These are phyloP conservation scores for Quercus wislizeni DNA, from an alignment of 306 rosid genomes.

Conservation along the genomic window DNA sequence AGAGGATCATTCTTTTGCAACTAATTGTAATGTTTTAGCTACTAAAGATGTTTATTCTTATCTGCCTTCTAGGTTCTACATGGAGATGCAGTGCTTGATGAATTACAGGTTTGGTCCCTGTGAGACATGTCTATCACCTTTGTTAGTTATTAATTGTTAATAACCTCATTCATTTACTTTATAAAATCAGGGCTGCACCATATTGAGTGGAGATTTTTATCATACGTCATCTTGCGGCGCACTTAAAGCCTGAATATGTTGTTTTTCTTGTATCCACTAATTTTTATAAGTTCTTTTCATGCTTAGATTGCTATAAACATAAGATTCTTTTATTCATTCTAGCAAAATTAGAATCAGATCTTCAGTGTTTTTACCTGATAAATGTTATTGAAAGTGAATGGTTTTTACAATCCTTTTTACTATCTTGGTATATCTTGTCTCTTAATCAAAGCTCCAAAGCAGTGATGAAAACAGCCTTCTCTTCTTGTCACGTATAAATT, in stretches of 20 bases:
- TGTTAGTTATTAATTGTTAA: neutral
- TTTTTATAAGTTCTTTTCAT: conserved; percentile 26
- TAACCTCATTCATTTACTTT: neutral
- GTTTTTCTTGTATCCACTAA: conserved; percentile 53
- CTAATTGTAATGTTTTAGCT: neutral
- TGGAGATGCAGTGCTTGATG: conserved; percentile 93
- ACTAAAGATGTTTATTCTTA: neutral
- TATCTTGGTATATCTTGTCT: no score
- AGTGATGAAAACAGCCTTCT: no score
- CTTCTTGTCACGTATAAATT: no score
- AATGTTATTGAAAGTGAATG: no score
- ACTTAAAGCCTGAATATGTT: conserved; percentile 69
- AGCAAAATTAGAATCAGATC: no score
- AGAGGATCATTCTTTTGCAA: neutral
- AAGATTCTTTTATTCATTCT: no score
- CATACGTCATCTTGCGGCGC: conserved; percentile 79
- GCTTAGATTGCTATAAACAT: neutral
- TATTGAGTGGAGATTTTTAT: conserved; percentile 93
- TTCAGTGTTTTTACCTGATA: no score
- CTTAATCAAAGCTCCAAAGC: no score
- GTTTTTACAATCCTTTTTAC: no score
- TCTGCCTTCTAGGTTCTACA: conserved; percentile 66
- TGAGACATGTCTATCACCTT: conserved; percentile 10
- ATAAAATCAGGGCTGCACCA: conserved; percentile 71
- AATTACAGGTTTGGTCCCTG: conserved; percentile 53